Percentiles rank a stretch among this genome's conserved stretches.
Conservation (phyloP, 1,139 yeast genomes). For the Yamadazyma epiphylla region DNA sequence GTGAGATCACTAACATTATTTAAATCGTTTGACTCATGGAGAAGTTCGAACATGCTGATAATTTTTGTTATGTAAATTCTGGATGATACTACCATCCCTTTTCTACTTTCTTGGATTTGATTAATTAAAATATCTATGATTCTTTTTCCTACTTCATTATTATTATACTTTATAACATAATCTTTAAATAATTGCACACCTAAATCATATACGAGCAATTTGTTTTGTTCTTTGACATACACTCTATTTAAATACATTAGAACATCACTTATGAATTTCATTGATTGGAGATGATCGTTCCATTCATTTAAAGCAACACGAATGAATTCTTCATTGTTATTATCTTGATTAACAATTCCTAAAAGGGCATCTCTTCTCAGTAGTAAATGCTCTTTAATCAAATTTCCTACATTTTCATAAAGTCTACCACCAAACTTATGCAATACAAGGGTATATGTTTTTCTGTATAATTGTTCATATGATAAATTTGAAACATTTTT, state of each 20-base stretch:
- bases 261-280: constrained; percentile 82
- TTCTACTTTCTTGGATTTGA: constrained; percentile 58
- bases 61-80: constrained; percentile 57
- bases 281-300: constrained; percentile 71
- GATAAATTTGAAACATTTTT: constrained; percentile 75
- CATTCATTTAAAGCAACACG: constrained; percentile 50
- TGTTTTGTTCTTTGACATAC: constrained; percentile 68
- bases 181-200: constrained; percentile 63
- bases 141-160: constrained; percentile 48
- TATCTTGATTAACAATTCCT: constrained; percentile 6
- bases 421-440: constrained; percentile 69
- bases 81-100: constrained; percentile 48
- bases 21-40: constrained; percentile 30
- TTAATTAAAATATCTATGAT: constrained; percentile 49
- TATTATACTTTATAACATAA: constrained; percentile 33
- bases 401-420: constrained; percentile 57
- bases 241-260: constrained; percentile 85
- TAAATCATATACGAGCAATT: constrained; percentile 68
- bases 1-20: constrained; percentile 20
- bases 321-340: background rate
- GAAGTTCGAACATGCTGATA: constrained; percentile 65
- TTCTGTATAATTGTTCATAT: constrained; percentile 80
- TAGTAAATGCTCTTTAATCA: constrained; percentile 50
- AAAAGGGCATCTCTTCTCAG: constrained; percentile 22
- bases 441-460: constrained; percentile 75